Evolutionary conservation across 257 asterid genomes (phyloP), one percentile per base, ranked within the genome.

Genomic region (Solanum bulbocastanum): DNA sequence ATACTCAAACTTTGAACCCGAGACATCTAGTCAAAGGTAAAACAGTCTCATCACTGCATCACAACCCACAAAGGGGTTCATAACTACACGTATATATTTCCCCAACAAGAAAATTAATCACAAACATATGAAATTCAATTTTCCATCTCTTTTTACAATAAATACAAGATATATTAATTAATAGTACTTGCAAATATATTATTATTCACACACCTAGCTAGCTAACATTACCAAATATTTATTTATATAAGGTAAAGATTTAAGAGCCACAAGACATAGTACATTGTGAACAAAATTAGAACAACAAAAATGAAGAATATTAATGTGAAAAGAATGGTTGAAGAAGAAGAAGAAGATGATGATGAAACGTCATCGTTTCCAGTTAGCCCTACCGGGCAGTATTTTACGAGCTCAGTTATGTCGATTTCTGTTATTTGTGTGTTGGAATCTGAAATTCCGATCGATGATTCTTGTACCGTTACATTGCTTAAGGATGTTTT

Each of bases 331-430:
- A 40, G 15, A 60, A 35, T 81, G 62, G 87, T 39, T 42, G 83
- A 66, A 16, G 44, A 60, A 30, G 39, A 83, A 78, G 88, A 87
- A 12, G 87, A 82, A 1, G 52, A 86, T 3, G 66, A 86, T 20
- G 86, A 86, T 18, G 89, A 69, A 33, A 85, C 75, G 13, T 13
- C 87, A 6, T 75, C 83, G 14, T 85, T 39, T 8, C 91, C 92
- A 0, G 92, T 86, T 46, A 92, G 94, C 72, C 94, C 94, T 14
- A 88, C 89, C 3, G 91, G 91, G 9, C 94, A 90, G 33, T 92
- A 90, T 74, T 87, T 92, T 27, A 92, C 81, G 44, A 90, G 93
- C 83, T 88, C 92, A 0, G 90, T 86, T 7, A 44, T 92, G 62
- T 90, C 92, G 2, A 75, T 90, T 60, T 60, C 91, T 18, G 89